phyloP scores from a whole-genome alignment of 805 yeast genomes.

The Myxozyma sirexii region DNA sequence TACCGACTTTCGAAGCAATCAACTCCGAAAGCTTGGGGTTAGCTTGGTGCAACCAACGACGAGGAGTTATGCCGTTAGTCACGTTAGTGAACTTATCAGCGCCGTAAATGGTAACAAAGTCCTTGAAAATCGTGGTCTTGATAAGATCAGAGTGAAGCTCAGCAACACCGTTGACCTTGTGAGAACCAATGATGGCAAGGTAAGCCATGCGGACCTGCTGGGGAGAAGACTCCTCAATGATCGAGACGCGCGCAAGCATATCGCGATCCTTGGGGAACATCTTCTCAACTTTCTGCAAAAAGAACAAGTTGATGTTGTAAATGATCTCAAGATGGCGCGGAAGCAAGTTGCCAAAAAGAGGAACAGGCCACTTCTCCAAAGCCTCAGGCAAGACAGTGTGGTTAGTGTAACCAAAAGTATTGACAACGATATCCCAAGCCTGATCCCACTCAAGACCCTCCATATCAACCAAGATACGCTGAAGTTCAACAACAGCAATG shows the following conservation, averaged over 20 bases:
- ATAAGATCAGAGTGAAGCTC: slow-evolving; percentile 91
- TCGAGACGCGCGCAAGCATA: slow-evolving; percentile 69
- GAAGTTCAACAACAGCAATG: slow-evolving; percentile 84
- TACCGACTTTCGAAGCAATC: slow-evolving; percentile 70
- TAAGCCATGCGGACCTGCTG: slow-evolving; percentile 91
- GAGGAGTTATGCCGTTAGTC: slow-evolving; percentile 93
- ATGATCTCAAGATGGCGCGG: slow-evolving; percentile 92
- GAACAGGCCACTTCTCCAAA: slow-evolving; percentile 92
- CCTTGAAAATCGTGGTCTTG: slow-evolving; percentile 85
- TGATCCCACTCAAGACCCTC: slow-evolving; percentile 79
- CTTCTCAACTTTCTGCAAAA: slow-evolving; percentile 73
- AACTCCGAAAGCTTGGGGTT: slow-evolving; percentile 78
- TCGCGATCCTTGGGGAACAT: slow-evolving; percentile 75
- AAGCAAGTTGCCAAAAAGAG: slow-evolving; percentile 70
- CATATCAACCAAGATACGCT: slow-evolving; percentile 79
- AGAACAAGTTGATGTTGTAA: slow-evolving; percentile 78
- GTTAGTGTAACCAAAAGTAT: slow-evolving; percentile 87
- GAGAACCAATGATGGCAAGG: slow-evolving; percentile 89
- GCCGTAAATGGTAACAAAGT: slow-evolving; percentile 83
- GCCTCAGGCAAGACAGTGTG: slow-evolving; percentile 96
- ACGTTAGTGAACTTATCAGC: slow-evolving; percentile 83
- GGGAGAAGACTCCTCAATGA: slow-evolving; percentile 79
- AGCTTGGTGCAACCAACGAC: slow-evolving; percentile 95
- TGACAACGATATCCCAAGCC: slow-evolving; percentile 83
- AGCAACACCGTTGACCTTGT: slow-evolving; percentile 93